Evolutionary conservation across 495 filamentous ascomycete species (phyloP), one percentile per base, ranked within the genome.

Genomic region (Neurospora pannonica): DNA sequence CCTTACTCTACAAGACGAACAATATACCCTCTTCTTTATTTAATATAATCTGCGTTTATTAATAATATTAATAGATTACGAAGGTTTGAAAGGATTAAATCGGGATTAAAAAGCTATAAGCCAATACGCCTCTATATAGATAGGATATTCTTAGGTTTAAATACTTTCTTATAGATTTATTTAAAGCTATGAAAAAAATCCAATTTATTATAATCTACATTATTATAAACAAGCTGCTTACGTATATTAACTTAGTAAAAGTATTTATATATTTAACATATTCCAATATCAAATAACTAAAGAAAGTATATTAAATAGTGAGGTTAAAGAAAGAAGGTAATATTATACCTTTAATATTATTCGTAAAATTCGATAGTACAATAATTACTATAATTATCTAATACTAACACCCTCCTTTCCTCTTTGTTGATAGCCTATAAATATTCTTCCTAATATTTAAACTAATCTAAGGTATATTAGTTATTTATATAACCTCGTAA

Each of bases 221-320:
- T 43, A 9, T 19, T n/a, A 3, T 3, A 43, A 0, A 1, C 6
- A 0, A n/a, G 0, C 17, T 3, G n/a, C 17, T n/a, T n/a, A 3
- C 0, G 0, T 7, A n/a, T 43, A 43, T 43, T 7, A n/a, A n/a
- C 7, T 2, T n/a, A n/a, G 2, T 43, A 43, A n/a, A n/a, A 43
- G 6, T 43, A 8, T 3, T 43, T n/a, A 43, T n/a, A 43, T 0
- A 43, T 8, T 8, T 43, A 0, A n/a, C n/a, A 43, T n/a, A 43
- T 19, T 0, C 6, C 1, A n/a, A n/a, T 3, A 3, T 43, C 2
- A 0, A 43, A 3, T 3, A 2, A 3, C 9, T 43, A 1, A 3
- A 43, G 2, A 6, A 43, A n/a, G 2, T 43, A n/a, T 3, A 0
- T 19, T 3, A 8, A 43, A 43, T 43, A n/a, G 3, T 2, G 17